These are phyloP conservation scores for Spinellus fusiger DNA, from an alignment of 192 early-diverging fungal genomes.

Conservation along the genomic window DNA sequence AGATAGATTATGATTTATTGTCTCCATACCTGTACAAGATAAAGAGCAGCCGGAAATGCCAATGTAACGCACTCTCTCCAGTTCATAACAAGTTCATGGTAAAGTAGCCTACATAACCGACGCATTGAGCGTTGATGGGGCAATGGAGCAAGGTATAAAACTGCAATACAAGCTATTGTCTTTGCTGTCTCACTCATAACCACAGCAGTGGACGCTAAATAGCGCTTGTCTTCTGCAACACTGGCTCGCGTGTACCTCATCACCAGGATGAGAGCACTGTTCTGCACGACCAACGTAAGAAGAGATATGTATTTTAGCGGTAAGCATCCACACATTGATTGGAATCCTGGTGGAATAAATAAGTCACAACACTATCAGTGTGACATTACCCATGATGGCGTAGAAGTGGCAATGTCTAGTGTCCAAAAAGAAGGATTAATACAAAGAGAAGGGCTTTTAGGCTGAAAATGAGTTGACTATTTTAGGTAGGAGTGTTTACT, in stretches of 20 bases:
- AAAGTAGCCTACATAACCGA: constrained; percentile 25
- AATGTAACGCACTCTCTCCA: constrained; percentile 59
- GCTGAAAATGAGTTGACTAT: no score
- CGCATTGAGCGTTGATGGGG: constrained; percentile 22
- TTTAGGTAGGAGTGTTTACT: no score
- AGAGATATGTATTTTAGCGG: constrained; percentile 83
- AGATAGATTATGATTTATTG: no score
- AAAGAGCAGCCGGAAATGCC: constrained; percentile 84
- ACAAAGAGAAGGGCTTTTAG: no score
- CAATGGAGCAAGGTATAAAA: constrained; percentile 22
- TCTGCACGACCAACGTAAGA: constrained; percentile 79
- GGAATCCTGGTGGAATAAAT: neutral
- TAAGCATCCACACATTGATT: constrained; percentile 17
- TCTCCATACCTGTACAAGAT: constrained; percentile 70
- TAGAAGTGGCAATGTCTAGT: no score
- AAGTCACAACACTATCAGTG: no score
- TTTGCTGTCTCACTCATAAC: constrained; percentile 80
- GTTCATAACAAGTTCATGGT: constrained; percentile 56
- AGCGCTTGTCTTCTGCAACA: constrained; percentile 30
- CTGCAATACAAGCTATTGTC: constrained; percentile 48
- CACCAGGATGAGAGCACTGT: constrained; percentile 77
- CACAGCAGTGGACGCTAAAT: constrained; percentile 84
- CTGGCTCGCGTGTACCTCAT: constrained; percentile 78
- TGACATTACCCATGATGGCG: no score
- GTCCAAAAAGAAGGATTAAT: no score